Percentiles rank a stretch among this genome's conserved stretches.
These are phyloP conservation scores for Karstenula rhodostoma DNA, from an alignment of 2,329 filamentous ascomycete genomes.

Conservation along the genomic window DNA sequence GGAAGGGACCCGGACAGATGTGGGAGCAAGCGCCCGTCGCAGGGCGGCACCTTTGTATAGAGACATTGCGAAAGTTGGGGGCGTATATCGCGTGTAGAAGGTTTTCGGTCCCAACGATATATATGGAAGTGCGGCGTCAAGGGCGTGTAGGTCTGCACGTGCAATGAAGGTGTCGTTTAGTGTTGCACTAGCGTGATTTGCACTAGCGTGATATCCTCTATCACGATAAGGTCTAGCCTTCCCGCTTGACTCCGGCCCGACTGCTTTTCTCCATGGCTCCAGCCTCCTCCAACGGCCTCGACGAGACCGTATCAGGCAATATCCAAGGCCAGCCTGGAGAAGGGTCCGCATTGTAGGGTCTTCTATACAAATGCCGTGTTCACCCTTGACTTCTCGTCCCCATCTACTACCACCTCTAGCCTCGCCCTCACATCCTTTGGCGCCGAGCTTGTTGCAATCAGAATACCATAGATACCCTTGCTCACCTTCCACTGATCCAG, in stretches of 20 bases:
- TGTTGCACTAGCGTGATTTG: conserved; percentile 11
- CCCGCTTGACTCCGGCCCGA: conserved; percentile 5
- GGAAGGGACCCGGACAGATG: neutral
- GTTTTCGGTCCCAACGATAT: conserved; percentile 7
- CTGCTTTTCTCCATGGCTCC: neutral
- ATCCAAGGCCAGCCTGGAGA: neutral
- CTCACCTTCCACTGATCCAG: conserved; percentile 71
- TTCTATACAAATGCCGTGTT: neutral
- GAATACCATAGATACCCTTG: conserved; percentile 69
- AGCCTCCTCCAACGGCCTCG: conserved; percentile 1
- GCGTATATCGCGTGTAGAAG: conserved; percentile 9
- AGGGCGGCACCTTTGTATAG: conserved; percentile 10
- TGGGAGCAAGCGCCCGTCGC: conserved; percentile 4
- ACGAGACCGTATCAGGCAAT: neutral
- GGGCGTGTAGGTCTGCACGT: conserved; percentile 5
- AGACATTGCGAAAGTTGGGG: conserved; percentile 4
- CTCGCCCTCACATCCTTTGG: conserved; percentile 18
- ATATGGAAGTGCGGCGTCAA: conserved; percentile 8
- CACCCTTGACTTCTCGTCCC: neutral
- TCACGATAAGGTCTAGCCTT: conserved; percentile 7
- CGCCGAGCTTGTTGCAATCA: conserved; percentile 54
- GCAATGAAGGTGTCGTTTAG: conserved; percentile 1
- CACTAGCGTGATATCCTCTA: conserved; percentile 12
- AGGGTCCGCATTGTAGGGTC: neutral
- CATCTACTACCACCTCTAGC: conserved; percentile 10